Evolutionary conservation across 495 filamentous ascomycete genomes (phyloP).

Genomic region (Aspergillus nidulans): DNA sequence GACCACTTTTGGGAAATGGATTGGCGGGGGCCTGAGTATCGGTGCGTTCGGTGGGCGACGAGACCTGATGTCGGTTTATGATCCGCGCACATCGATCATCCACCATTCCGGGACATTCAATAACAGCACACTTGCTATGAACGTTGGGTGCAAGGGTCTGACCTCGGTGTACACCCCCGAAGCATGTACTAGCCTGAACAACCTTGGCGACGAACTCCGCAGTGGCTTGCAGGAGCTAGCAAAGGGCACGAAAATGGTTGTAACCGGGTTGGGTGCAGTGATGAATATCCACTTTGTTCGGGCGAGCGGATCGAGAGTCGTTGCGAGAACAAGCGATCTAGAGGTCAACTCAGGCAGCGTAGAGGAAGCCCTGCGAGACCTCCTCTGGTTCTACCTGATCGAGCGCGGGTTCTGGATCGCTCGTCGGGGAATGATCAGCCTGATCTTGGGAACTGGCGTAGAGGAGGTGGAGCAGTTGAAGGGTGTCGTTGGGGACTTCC

Average conservation of each 20-base stretch:
- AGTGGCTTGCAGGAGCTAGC: neutral
- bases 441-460: constrained; percentile 37
- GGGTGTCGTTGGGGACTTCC: neutral
- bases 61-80: constrained; percentile 53
- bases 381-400: constrained; percentile 50
- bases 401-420: constrained; percentile 45
- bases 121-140: constrained; percentile 60
- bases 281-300: constrained; percentile 17
- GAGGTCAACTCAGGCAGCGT: neutral
- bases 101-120: constrained; percentile 64
- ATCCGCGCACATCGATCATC: constrained; percentile 33
- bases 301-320: constrained; percentile 9
- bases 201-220: constrained; percentile 13
- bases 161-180: constrained; percentile 13
- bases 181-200: constrained; percentile 17
- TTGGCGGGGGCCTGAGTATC: constrained; percentile 60
- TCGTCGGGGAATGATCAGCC: constrained; percentile 35
- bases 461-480: constrained; percentile 38
- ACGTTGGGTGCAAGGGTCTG: constrained; percentile 33
- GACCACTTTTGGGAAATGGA: constrained; percentile 58
- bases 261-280: constrained; percentile 18
- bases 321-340: neutral
- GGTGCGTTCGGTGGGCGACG: constrained; percentile 58
- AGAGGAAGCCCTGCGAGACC: constrained; percentile 29
- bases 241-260: constrained; percentile 15